Conservation (phyloP, 2,329 filamentous ascomycete genomes). For the Ophiostoma himal-ulmi region DNA sequence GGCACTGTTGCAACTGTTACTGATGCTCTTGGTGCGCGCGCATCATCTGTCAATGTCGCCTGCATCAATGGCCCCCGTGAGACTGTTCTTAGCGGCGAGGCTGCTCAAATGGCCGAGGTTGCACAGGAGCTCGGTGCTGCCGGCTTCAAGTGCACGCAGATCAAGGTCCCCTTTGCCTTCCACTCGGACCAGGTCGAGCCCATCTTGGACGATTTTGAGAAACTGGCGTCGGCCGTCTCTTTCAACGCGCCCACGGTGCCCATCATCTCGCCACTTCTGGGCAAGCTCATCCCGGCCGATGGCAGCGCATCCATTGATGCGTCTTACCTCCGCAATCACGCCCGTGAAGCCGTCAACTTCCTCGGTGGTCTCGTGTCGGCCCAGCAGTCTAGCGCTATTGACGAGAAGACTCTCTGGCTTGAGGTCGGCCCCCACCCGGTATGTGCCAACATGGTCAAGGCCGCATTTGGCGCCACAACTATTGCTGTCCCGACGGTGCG, state of each 20-base stretch:
- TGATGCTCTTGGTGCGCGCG: conserved; percentile 43
- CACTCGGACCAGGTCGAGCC: conserved; percentile 50
- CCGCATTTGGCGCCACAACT: conserved; percentile 50
- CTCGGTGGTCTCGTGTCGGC: conserved; percentile 55
- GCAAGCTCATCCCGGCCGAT: conserved; percentile 50
- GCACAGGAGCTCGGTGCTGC: conserved; percentile 34
- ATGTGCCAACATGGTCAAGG: conserved; percentile 62
- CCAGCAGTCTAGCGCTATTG: conserved; percentile 52
- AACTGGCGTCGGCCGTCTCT: conserved; percentile 35
- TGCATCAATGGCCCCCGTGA: conserved; percentile 73
- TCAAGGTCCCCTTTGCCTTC: conserved; percentile 50
- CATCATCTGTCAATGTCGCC: conserved; percentile 46
- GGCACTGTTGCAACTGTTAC: conserved; percentile 47
- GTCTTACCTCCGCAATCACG: conserved; percentile 58
- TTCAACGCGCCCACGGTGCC: conserved; percentile 39
- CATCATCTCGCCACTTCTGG: conserved; percentile 62
- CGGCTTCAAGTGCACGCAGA: conserved; percentile 40
- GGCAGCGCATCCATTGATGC: conserved; percentile 44
- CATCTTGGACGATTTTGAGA: conserved; percentile 54
- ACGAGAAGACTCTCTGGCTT: conserved; percentile 63
- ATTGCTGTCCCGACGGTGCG: conserved; percentile 56
- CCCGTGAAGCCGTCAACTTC: conserved; percentile 65
- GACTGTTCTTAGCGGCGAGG: conserved; percentile 58
- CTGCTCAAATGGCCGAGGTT: conserved; percentile 40
- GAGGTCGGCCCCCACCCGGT: conserved; percentile 72